These are phyloP conservation scores for Cercis canadensis DNA, from an alignment of 306 rosid species.

Conservation along the genomic window DNA sequence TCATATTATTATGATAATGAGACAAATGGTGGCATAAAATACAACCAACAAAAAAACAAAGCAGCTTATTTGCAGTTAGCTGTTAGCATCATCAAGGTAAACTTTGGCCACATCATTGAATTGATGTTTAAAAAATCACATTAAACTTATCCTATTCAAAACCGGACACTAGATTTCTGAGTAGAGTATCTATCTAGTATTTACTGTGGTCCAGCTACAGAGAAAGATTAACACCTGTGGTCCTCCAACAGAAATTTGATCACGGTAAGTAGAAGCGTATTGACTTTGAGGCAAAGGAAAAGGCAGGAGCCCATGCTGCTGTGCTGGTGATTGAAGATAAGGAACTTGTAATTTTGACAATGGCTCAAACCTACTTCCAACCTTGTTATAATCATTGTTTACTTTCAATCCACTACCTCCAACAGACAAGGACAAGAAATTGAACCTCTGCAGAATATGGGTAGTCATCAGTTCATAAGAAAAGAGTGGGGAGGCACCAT, in stretches of 20 bases:
- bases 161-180: neutral
- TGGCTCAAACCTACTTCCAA: conserved; percentile 48
- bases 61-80: conserved; percentile 10
- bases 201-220: conserved; percentile 38
- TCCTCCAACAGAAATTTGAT: conserved; percentile 51
- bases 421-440: conserved; percentile 61
- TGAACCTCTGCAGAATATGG: conserved; percentile 59
- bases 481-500: conserved; percentile 12
- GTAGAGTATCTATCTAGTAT: neutral
- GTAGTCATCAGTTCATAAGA: conserved; percentile 35
- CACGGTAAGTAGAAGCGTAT: conserved; percentile 51
- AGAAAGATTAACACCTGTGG: conserved; percentile 56
- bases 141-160: conserved; percentile 18
- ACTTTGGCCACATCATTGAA: conserved; percentile 15
- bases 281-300: conserved; percentile 52
- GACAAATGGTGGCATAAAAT: neutral
- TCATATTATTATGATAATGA: neutral
- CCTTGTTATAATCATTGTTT: conserved; percentile 38
- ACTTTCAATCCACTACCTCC: conserved; percentile 54
- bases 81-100: neutral
- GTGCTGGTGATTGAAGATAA: conserved; percentile 55
- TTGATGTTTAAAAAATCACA: conserved; percentile 33
- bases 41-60: neutral
- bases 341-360: conserved; percentile 57
- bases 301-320: conserved; percentile 46